These are phyloP conservation scores for Mycena belliarum DNA, from an alignment of 768 basidiomycete genomes.

Conservation along the genomic window DNA sequence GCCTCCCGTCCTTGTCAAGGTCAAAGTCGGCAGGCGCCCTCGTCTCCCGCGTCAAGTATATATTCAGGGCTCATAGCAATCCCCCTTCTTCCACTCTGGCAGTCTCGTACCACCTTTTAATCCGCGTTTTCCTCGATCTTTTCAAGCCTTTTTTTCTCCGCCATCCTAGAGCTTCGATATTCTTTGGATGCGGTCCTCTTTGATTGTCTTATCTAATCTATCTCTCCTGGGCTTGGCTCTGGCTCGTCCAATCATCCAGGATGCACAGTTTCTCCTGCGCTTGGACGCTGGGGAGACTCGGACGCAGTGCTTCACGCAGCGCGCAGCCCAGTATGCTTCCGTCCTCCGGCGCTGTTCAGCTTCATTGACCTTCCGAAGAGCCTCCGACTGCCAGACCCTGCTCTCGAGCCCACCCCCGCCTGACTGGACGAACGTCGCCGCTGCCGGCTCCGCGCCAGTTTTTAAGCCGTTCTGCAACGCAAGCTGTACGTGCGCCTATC, in stretches of 20 bases:
- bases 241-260: background rate
- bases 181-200: background rate
- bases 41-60: too few species aligned
- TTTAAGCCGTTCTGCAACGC: conserved; percentile 16
- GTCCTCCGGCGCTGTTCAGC: background rate
- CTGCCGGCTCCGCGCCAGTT: background rate
- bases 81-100: background rate
- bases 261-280: background rate
- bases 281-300: background rate
- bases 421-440: conserved; percentile 11
- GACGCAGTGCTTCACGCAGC: conserved; percentile 14
- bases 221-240: background rate
- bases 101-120: too few species aligned
- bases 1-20: too few species aligned
- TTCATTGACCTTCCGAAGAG: background rate
- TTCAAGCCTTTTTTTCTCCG: background rate
- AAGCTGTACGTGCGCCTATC: conserved; percentile 5
- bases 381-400: conserved; percentile 9
- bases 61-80: too few species aligned
- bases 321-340: background rate
- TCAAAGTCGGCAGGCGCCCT: too few species aligned
- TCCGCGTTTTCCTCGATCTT: background rate
- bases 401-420: background rate
- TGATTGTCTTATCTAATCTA: too few species aligned
- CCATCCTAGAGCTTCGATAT: background rate